Percentiles rank a stretch among this genome's conserved stretches.
Conservation (phyloP, 2,329 filamentous ascomycete species). For the Emergomyces pasteurianus region DNA sequence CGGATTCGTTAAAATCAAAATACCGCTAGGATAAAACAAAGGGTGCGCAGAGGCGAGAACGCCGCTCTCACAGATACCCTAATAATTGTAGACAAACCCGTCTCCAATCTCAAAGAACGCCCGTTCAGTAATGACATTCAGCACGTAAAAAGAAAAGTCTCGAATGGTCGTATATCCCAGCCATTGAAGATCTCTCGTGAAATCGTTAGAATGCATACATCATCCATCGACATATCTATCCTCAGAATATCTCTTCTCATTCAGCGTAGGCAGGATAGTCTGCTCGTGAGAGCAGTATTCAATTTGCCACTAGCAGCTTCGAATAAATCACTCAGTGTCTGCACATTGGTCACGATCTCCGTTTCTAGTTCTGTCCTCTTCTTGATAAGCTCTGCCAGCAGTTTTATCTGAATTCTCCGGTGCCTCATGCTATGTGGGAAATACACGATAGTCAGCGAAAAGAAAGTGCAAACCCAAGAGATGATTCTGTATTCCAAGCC, state of each 20-base stretch:
- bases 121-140: not conserved
- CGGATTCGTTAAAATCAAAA: not conserved
- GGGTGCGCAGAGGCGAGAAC: not conserved
- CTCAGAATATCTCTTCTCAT: not conserved
- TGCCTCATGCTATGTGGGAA: constrained; percentile 5
- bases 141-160: not conserved
- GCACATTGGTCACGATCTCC: constrained; percentile 7
- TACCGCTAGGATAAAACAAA: too few species aligned
- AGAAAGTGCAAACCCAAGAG: not conserved
- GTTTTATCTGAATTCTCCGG: constrained; percentile 7
- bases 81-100: not conserved
- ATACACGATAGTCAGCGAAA: not conserved
- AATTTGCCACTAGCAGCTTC: constrained; percentile 1
- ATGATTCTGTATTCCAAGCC: not conserved
- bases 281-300: not conserved
- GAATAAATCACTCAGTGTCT: constrained; percentile 6
- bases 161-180: not conserved
- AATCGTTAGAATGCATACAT: not conserved
- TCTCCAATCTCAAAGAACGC: not conserved
- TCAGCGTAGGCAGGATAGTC: not conserved
- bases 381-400: constrained; percentile 10
- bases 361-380: constrained; percentile 11
- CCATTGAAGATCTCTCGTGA: not conserved
- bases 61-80: not conserved
- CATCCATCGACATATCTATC: not conserved